Evolutionary conservation across 1,139 yeast species (phyloP).

Genomic region (Debaryomyces robertsiae): DNA sequence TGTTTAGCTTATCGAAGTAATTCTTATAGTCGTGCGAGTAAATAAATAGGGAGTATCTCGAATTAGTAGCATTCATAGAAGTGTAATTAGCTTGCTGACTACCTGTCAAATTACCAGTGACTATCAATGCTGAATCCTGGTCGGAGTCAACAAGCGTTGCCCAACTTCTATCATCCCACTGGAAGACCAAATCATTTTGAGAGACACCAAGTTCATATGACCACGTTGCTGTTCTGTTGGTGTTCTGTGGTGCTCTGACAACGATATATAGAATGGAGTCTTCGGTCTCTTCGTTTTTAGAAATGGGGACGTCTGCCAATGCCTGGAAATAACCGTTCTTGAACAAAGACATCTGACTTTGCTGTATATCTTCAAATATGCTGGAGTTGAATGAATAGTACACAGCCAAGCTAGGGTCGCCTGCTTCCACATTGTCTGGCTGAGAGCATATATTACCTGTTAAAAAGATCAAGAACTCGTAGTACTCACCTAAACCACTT

Average conservation of each 20-base stretch:
- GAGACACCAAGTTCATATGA: conserved; percentile 71
- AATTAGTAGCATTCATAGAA: conserved; percentile 30
- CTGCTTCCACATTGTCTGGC: conserved; percentile 36
- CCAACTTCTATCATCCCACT: conserved; percentile 66
- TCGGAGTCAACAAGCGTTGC: conserved; percentile 74
- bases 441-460: conserved; percentile 61
- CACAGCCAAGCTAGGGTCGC: conserved; percentile 46
- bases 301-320: conserved; percentile 45
- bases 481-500: conserved; percentile 49
- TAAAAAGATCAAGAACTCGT: conserved; percentile 56
- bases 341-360: conserved; percentile 36
- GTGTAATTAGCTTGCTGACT: conserved; percentile 18
- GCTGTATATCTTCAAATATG: conserved; percentile 34
- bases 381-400: conserved; percentile 53
- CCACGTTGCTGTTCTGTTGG: conserved; percentile 47
- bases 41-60: conserved; percentile 48
- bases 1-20: conserved; percentile 46
- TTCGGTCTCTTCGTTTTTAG: conserved; percentile 17
- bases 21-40: conserved; percentile 45
- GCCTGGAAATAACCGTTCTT: conserved; percentile 58
- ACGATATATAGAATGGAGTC: conserved; percentile 47
- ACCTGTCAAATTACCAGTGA: conserved; percentile 59
- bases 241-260: conserved; percentile 48
- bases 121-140: conserved; percentile 65
- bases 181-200: conserved; percentile 63